These are phyloP conservation scores for Aegilops sharonensis DNA, from an alignment of 176 grass and related monocot species.

Conservation along the genomic window DNA sequence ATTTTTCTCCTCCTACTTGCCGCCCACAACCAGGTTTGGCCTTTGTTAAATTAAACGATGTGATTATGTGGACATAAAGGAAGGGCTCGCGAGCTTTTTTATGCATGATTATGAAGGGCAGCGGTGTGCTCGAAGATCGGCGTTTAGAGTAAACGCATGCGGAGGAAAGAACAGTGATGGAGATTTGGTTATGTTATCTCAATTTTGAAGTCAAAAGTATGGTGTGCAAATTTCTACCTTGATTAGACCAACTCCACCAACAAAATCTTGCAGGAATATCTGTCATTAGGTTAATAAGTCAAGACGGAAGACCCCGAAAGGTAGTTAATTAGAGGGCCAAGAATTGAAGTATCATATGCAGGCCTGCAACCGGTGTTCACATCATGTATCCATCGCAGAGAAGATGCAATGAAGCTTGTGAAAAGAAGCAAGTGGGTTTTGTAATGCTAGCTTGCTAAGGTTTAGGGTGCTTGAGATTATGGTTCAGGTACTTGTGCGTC, in stretches of 20 bases:
- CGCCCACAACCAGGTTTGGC: neutral
- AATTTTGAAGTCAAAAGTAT: slow-evolving; percentile 23
- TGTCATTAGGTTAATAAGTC: neutral
- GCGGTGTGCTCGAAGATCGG: neutral
- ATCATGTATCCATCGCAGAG: neutral
- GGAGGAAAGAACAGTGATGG: neutral
- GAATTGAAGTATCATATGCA: neutral
- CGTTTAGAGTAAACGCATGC: neutral
- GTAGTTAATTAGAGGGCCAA: neutral
- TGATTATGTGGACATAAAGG: slow-evolving; percentile 30
- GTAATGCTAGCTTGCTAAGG: neutral
- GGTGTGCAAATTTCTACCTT: slow-evolving; percentile 1
- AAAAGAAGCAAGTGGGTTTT: neutral
- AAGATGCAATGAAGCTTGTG: slow-evolving; percentile 1
- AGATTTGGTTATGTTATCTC: slow-evolving; percentile 18
- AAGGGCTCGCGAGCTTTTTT: neutral
- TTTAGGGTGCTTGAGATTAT: neutral
- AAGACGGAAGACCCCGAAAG: neutral
- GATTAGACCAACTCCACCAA: slow-evolving; percentile 26
- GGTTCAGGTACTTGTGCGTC: neutral
- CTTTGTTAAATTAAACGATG: slow-evolving; percentile 5
- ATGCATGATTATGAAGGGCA: neutral
- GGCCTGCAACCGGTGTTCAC: too few relatives aligned
- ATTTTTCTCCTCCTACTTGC: slow-evolving; percentile 5
- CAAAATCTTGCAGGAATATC: slow-evolving; percentile 19